These are phyloP conservation scores for Saccharomyces pastorianus DNA, from an alignment of 1,139 yeast genomes.

Conservation along the genomic window DNA sequence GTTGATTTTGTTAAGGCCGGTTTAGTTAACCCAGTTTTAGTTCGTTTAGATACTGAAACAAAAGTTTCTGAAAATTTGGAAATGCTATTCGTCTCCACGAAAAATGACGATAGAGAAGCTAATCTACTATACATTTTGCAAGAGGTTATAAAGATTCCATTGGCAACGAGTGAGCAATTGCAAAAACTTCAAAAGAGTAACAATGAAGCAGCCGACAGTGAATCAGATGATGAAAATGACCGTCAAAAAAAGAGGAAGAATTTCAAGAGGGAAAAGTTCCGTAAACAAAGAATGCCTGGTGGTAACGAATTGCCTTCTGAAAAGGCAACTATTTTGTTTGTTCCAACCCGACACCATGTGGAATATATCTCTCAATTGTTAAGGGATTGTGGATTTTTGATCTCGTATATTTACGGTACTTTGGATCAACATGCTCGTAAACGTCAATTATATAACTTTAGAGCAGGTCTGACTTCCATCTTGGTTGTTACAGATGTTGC, in stretches of 20 bases:
- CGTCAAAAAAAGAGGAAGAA: constrained; percentile 32
- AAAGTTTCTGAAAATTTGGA: constrained; percentile 85
- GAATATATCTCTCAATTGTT: constrained; percentile 73
- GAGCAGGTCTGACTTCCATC: constrained; percentile 72
- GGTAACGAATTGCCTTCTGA: constrained; percentile 80
- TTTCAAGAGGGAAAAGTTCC: constrained; percentile 35
- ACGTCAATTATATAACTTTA: constrained; percentile 76
- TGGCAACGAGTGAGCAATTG: constrained; percentile 60
- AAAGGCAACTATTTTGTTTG: constrained; percentile 83
- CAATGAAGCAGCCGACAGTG: constrained; percentile 44
- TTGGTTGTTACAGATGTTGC: constrained; percentile 97
- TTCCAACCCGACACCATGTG: constrained; percentile 96
- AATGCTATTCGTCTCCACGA: constrained; percentile 78
- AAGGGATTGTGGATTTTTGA: constrained; percentile 73
- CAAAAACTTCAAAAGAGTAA: constrained; percentile 39
- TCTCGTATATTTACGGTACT: constrained; percentile 86
- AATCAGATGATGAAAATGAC: constrained; percentile 37
- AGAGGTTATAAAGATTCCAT: constrained; percentile 78
- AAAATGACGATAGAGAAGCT: constrained; percentile 84
- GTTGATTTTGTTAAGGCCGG: constrained; percentile 98
- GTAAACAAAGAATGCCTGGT: constrained; percentile 57
- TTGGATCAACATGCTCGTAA: constrained; percentile 92
- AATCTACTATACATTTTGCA: constrained; percentile 67
- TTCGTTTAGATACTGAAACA: constrained; percentile 84
- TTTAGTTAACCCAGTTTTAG: constrained; percentile 79